phyloP scores from a whole-genome alignment of 352 stramenopile species.

The Pythium volutum region DNA sequence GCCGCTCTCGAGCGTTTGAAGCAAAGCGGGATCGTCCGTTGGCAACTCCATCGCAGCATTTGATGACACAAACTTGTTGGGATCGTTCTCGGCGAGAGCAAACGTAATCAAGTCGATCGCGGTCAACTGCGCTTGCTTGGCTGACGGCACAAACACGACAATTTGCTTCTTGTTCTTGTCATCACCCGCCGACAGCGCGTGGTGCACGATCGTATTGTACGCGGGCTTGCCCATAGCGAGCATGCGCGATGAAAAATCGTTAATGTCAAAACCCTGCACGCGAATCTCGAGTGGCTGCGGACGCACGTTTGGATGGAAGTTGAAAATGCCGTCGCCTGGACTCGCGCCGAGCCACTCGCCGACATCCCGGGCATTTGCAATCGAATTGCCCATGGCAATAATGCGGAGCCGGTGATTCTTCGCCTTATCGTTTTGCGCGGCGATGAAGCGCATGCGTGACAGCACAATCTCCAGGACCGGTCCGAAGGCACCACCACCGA shows the following conservation, averaged over 20 bases:
- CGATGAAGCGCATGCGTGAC: conserved; percentile 97
- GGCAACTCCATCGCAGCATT: conserved; percentile 41
- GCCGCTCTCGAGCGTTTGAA: conserved; percentile 92
- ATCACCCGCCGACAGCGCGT: conserved; percentile 35
- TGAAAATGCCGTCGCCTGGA: conserved; percentile 88
- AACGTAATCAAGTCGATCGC: conserved; percentile 99
- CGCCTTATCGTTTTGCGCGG: conserved; percentile 83
- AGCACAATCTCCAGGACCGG: conserved; percentile 97
- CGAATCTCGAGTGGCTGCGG: conserved; percentile 96
- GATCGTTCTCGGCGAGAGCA: conserved; percentile 82
- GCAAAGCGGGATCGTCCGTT: conserved; percentile 88
- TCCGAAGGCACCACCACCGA: conserved; percentile 86
- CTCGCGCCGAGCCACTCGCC: conserved; percentile 97
- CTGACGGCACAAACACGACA: conserved; percentile 97
- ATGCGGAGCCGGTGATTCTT: conserved; percentile 80
- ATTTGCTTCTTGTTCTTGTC: conserved; percentile 69
- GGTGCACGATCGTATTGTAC: conserved; percentile 93
- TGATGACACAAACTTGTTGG: conserved; percentile 56
- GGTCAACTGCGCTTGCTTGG: conserved; percentile 97
- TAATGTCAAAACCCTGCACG: conserved; percentile 98
- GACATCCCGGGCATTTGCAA: conserved; percentile 97
- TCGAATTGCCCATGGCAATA: conserved; percentile 93
- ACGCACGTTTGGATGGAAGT: conserved; percentile 94
- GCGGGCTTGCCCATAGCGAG: conserved; percentile 98
- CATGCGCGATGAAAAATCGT: conserved; percentile 95